Conservation (phyloP, 1,284 basidiomycete genomes). For the Heterobasidion parviporum region DNA sequence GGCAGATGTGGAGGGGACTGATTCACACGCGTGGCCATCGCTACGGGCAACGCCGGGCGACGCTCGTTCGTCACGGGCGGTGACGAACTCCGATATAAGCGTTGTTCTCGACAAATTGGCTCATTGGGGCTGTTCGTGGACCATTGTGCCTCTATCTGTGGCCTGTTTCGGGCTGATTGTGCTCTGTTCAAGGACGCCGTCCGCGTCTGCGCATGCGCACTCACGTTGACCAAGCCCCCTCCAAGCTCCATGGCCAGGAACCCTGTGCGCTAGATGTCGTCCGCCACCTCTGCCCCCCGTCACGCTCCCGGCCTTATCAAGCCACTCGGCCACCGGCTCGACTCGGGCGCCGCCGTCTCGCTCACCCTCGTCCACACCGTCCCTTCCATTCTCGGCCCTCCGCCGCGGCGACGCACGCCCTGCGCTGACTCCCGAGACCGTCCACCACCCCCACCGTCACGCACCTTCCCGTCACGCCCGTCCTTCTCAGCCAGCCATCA, state of each 20-base stretch:
- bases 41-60: constrained; percentile 37
- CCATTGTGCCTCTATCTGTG: neutral
- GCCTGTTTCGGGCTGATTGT: neutral
- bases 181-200: neutral
- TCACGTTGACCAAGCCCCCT: too few species aligned
- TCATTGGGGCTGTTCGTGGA: neutral
- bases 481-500: neutral
- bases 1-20: constrained; percentile 13
- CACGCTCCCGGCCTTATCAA: neutral
- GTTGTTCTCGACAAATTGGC: neutral
- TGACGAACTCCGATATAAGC: constrained; percentile 17
- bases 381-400: neutral
- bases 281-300: too few species aligned
- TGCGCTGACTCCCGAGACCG: too few species aligned
- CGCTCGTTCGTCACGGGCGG: constrained; percentile 57
- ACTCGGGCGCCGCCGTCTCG: neutral
- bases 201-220: too few species aligned
- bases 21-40: constrained; percentile 62
- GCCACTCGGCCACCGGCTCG: neutral
- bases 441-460: neutral
- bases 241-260: neutral
- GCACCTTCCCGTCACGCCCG: neutral
- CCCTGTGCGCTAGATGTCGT: neutral
- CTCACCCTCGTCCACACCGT: neutral
- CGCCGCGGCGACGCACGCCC: too few species aligned